Evolutionary conservation across 2,329 filamentous ascomycete genomes (phyloP).

Genomic region (Dactylellina leptospora): DNA sequence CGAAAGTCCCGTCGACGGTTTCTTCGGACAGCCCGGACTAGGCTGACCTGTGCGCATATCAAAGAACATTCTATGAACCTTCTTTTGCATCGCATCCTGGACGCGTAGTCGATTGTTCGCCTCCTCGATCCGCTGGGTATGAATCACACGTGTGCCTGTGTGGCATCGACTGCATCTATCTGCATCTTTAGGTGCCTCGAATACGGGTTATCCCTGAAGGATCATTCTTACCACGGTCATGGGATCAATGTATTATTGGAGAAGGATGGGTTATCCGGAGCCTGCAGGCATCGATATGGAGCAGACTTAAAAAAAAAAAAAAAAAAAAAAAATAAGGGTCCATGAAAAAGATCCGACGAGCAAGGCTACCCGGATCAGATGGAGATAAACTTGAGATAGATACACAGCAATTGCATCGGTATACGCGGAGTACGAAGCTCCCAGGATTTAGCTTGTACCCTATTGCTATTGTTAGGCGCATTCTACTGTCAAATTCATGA

Average conservation of each 20-base stretch:
- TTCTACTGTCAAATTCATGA: slow-evolving; percentile 9
- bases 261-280: slow-evolving; percentile 17
- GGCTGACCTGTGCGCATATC: slow-evolving; percentile 22
- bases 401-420: slow-evolving; percentile 16
- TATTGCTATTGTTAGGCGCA: slow-evolving; percentile 45
- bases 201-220: slow-evolving; percentile 26
- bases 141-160: slow-evolving; percentile 44
- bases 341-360: slow-evolving; percentile 36
- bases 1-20: neutral
- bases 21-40: slow-evolving; percentile 23
- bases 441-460: slow-evolving; percentile 18
- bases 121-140: slow-evolving; percentile 33
- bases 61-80: slow-evolving; percentile 34
- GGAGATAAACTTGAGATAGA: slow-evolving; percentile 5
- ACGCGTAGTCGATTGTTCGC: slow-evolving; percentile 5
- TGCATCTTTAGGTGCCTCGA: slow-evolving; percentile 23
- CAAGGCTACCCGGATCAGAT: slow-evolving; percentile 31
- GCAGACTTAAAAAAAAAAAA: too few species aligned
- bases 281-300: slow-evolving; percentile 20
- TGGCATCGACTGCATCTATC: slow-evolving; percentile 21
- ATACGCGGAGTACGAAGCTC: slow-evolving; percentile 41
- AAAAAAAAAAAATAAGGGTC: slow-evolving; percentile 37
- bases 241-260: slow-evolving; percentile 22
- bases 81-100: slow-evolving; percentile 16
- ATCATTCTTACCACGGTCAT: slow-evolving; percentile 37